These are phyloP conservation scores for Taiozyma sp. DNA, from an alignment of 1,139 yeast species.

Conservation along the genomic window DNA sequence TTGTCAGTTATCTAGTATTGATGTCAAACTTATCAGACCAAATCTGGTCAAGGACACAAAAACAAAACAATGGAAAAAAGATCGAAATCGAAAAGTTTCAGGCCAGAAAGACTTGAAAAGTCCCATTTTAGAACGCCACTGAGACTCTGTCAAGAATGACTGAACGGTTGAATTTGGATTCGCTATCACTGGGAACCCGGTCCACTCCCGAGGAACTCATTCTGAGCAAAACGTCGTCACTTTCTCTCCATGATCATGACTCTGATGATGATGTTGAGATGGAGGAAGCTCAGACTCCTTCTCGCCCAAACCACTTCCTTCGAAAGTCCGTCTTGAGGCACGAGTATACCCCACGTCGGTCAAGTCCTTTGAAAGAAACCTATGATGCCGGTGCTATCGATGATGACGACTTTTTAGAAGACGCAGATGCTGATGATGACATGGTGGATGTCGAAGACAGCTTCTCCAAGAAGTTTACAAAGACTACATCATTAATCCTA, in stretches of 20 bases:
- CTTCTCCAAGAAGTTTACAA: constrained; percentile 2
- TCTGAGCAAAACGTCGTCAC: neutral
- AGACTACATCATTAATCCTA: constrained; percentile 6
- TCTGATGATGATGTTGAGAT: neutral
- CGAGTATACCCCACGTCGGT: constrained; percentile 5
- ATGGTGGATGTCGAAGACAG: constrained; percentile 3
- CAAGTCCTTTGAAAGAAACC: constrained; percentile 7
- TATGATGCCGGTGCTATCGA: neutral
- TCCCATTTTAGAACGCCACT: neutral
- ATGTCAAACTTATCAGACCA: too few relatives aligned
- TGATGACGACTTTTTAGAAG: neutral
- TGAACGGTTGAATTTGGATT: neutral
- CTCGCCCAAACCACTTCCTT: neutral
- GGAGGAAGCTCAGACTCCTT: neutral
- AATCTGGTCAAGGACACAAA: neutral
- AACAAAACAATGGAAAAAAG: neutral
- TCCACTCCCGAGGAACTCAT: neutral
- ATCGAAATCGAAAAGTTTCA: neutral
- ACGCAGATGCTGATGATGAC: constrained; percentile 1
- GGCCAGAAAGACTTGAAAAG: neutral
- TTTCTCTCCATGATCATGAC: constrained; percentile 1
- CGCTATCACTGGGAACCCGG: neutral
- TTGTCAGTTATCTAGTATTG: neutral
- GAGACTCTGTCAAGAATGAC: neutral
- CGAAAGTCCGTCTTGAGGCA: constrained; percentile 1